Percentiles rank a stretch among this genome's conserved stretches.
Evolutionary conservation across 345 rosid species (phyloP).

Genomic region (Camelina laxa): DNA sequence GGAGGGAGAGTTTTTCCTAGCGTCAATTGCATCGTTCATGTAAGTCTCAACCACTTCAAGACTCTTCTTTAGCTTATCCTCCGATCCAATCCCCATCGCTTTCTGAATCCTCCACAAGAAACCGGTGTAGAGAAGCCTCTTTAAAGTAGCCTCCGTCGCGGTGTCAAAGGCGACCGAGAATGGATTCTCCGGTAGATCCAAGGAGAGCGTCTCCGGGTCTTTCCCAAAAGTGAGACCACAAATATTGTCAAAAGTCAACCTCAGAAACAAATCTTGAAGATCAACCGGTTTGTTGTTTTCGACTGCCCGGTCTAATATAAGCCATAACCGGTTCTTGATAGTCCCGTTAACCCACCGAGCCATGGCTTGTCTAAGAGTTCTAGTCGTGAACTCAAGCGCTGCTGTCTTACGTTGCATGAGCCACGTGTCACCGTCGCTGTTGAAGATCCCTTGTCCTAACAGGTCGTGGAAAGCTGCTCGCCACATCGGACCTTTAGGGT

Average conservation of each 20-base stretch:
- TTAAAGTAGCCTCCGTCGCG: conserved; percentile 85
- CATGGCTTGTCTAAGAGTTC: conserved; percentile 93
- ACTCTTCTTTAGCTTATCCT: conserved; percentile 58
- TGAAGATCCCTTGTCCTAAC: conserved; percentile 86
- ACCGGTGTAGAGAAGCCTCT: conserved; percentile 76
- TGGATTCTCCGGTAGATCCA: conserved; percentile 73
- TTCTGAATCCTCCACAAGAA: conserved; percentile 73
- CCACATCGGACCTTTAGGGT: conserved; percentile 88
- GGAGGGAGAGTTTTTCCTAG: conserved; percentile 71
- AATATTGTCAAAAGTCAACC: conserved; percentile 91
- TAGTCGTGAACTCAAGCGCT: conserved; percentile 86
- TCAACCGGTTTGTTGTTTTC: conserved; percentile 55
- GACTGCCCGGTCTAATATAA: conserved; percentile 65
- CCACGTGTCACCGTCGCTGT: conserved; percentile 94
- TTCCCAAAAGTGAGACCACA: conserved; percentile 91
- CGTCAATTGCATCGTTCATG: conserved; percentile 70
- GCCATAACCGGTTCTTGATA: conserved; percentile 80
- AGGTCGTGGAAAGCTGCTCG: conserved; percentile 84
- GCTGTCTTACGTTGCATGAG: conserved; percentile 89
- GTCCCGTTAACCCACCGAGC: conserved; percentile 90
- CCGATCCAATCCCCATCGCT: conserved; percentile 62
- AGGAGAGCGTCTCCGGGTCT: conserved; percentile 80
- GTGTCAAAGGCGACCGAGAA: conserved; percentile 77
- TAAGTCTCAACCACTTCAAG: conserved; percentile 65
- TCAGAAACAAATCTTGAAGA: conserved; percentile 79